phyloP scores from a whole-genome alignment of 1,284 basidiomycete genomes.

The Ceratobasidium sp. region DNA sequence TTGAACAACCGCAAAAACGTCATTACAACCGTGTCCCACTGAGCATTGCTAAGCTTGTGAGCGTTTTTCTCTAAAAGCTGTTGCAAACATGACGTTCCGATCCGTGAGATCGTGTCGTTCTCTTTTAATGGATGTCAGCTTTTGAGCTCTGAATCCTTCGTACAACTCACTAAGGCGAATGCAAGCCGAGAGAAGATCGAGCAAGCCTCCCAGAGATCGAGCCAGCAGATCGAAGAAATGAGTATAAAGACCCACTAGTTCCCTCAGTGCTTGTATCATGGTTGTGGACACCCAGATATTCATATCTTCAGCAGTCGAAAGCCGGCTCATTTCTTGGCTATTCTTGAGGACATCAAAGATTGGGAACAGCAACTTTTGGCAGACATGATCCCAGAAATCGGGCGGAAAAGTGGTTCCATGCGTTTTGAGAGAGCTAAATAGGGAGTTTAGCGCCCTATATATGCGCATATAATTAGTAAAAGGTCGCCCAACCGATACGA shows the following conservation, averaged over 20 bases:
- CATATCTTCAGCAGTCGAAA: slow-evolving; percentile 98
- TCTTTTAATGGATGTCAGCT: slow-evolving; percentile 64
- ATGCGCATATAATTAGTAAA: slow-evolving; percentile 41
- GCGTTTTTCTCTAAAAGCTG: slow-evolving; percentile 96
- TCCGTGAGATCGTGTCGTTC: slow-evolving; percentile 97
- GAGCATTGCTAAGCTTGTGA: slow-evolving; percentile 80
- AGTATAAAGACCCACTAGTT: slow-evolving; percentile 96
- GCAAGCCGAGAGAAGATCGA: slow-evolving; percentile 95
- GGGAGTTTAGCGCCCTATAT: slow-evolving; percentile 88
- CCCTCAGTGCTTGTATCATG: slow-evolving; percentile 97
- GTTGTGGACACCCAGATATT: slow-evolving; percentile 99
- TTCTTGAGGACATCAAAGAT: slow-evolving; percentile 97
- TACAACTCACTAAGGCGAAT: slow-evolving; percentile 92
- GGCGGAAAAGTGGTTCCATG: slow-evolving; percentile 88
- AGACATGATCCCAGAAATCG: slow-evolving; percentile 98
- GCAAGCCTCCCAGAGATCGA: slow-evolving; percentile 86
- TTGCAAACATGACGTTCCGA: slow-evolving; percentile 98
- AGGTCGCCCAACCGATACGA: background rate
- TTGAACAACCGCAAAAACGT: slow-evolving; percentile 96
- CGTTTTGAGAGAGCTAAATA: slow-evolving; percentile 93
- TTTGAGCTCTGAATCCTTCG: background rate
- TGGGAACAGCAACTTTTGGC: slow-evolving; percentile 96
- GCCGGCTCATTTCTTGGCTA: slow-evolving; percentile 88
- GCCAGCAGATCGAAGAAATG: slow-evolving; percentile 95
- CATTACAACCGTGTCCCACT: slow-evolving; percentile 93